These are phyloP conservation scores for Stephania japonica DNA, from an alignment of 164 flowering plant genomes.

Conservation along the genomic window DNA sequence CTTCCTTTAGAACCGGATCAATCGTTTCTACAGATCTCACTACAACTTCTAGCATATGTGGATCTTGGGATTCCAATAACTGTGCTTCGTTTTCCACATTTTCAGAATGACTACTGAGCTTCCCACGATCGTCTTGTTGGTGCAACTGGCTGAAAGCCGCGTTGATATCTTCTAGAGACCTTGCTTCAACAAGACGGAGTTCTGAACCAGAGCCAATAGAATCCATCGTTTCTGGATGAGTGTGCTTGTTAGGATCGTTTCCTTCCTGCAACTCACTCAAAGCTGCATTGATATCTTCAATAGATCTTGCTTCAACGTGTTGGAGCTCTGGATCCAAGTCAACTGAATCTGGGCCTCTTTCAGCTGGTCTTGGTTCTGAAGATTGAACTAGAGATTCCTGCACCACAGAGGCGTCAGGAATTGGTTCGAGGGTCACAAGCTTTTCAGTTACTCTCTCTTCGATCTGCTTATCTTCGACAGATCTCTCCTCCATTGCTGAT, in stretches of 20 bases:
- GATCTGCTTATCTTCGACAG: conserved; percentile 18
- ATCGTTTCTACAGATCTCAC: conserved; percentile 28
- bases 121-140: conserved; percentile 14
- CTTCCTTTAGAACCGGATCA: conserved; percentile 18
- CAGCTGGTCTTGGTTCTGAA: neutral
- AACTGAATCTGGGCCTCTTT: neutral
- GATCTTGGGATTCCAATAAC: conserved; percentile 14
- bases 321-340: neutral
- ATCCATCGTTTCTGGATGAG: conserved; percentile 14
- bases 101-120: neutral
- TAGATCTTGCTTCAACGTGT: conserved; percentile 17
- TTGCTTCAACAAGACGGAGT: conserved; percentile 16
- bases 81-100: conserved; percentile 5
- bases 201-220: neutral
- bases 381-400: neutral
- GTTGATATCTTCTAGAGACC: conserved; percentile 16
- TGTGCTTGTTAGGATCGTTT: conserved; percentile 21
- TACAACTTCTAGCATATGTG: conserved; percentile 22
- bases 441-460: neutral
- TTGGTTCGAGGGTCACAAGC: neutral
- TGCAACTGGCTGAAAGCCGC: conserved; percentile 21
- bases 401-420: neutral
- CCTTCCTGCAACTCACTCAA: conserved; percentile 25
- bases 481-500: conserved; percentile 12
- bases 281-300: conserved; percentile 16